Percentiles rank a stretch among this genome's conserved stretches.
These are phyloP conservation scores for Verticillium klebahnii DNA, from an alignment of 2,329 filamentous ascomycete genomes.

Conservation along the genomic window DNA sequence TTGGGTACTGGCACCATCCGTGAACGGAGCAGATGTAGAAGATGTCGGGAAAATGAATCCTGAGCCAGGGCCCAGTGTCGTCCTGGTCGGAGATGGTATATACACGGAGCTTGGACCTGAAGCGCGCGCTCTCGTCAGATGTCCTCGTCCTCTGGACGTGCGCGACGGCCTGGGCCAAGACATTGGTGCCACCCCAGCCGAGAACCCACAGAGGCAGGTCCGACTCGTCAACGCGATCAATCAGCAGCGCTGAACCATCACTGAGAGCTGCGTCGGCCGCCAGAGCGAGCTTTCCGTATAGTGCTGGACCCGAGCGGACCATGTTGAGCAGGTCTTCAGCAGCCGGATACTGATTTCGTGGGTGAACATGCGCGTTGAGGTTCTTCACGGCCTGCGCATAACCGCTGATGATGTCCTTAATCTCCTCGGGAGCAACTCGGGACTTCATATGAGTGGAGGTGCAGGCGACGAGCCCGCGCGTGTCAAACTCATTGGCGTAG, in stretches of 20 bases:
- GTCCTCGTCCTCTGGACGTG: constrained; percentile 27
- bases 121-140: constrained; percentile 21
- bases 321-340: constrained; percentile 27
- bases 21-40: constrained; percentile 52
- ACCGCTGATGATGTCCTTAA: constrained; percentile 28
- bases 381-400: constrained; percentile 39
- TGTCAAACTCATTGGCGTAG: constrained; percentile 39
- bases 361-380: constrained; percentile 41
- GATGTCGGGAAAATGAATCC: constrained; percentile 44
- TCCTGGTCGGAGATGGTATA: constrained; percentile 57
- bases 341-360: constrained; percentile 32
- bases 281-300: constrained; percentile 25
- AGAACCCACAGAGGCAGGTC: constrained; percentile 44
- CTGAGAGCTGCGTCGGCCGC: constrained; percentile 17
- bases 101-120: constrained; percentile 38
- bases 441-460: constrained; percentile 40
- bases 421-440: constrained; percentile 31
- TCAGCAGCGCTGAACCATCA: constrained; percentile 36
- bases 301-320: constrained; percentile 17
- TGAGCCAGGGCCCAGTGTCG: constrained; percentile 51
- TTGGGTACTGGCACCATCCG: constrained; percentile 47
- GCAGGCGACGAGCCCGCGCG: constrained; percentile 35
- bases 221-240: constrained; percentile 15
- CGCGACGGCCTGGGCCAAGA: constrained; percentile 42
- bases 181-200: constrained; percentile 48